Evolutionary conservation across 345 rosid species (phyloP).

Genomic region (Salix dunnii): DNA sequence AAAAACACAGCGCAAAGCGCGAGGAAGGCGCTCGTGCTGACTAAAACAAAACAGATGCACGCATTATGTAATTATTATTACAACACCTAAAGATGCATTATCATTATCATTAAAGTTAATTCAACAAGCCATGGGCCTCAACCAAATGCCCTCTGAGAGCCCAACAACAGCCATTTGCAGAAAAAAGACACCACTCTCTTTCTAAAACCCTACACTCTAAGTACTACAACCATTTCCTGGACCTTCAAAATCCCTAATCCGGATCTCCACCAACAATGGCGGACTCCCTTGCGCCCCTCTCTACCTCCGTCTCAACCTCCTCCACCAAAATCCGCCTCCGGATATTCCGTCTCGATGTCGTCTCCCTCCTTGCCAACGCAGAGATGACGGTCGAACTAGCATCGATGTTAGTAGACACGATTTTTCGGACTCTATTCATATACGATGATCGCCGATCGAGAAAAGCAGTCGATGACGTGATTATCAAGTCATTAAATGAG

Average conservation of each 20-base stretch:
- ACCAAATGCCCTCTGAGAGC: too few relatives aligned
- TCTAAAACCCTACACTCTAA: too few relatives aligned
- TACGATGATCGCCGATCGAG: constrained; percentile 81
- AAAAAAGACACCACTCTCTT: too few relatives aligned
- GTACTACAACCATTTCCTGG: background rate
- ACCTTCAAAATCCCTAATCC: constrained; percentile 10
- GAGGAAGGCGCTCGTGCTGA: too few relatives aligned
- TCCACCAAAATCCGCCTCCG: constrained; percentile 59
- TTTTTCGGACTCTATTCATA: constrained; percentile 62
- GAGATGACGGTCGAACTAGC: constrained; percentile 64
- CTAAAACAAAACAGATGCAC: too few relatives aligned
- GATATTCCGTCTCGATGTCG: constrained; percentile 68
- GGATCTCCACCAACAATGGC: constrained; percentile 45
- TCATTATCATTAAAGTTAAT: too few relatives aligned
- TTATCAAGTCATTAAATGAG: constrained; percentile 51
- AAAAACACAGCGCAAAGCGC: too few relatives aligned
- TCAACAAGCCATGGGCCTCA: too few relatives aligned
- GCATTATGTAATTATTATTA: too few relatives aligned
- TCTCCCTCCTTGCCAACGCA: constrained; percentile 49
- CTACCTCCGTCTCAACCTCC: constrained; percentile 54
- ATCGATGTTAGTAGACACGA: constrained; percentile 54
- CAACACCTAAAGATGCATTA: too few relatives aligned
- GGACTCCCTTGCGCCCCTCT: constrained; percentile 52
- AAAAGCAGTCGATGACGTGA: constrained; percentile 72
- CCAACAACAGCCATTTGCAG: too few relatives aligned